Base-by-base conservation (phyloP, 225 moss, liverwort and hornwort genomes). In the Lunularia cruciata region DNA sequence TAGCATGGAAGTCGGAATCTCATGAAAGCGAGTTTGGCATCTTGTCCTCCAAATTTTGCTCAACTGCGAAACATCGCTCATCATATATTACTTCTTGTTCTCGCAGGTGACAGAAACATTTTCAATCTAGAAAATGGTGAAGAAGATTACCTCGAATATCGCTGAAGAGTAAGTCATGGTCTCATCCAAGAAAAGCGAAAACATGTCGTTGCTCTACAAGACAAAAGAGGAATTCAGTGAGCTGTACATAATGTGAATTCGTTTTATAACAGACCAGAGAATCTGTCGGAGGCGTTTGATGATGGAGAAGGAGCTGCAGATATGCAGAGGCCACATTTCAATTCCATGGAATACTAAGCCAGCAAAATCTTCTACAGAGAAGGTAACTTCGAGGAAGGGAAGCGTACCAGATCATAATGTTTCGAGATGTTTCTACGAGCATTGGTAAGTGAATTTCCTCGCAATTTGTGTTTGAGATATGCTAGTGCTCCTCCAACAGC, bases 161-260 rank as follows among this genome's bases (percentile, higher is more conserved):
- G 83, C 89, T 48, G 81, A 86, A 0, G 89, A 89, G 70, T 89
- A 89, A 5, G 83, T 81, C 89, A 89, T 89, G 46, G 75, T 85
- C 28, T 79, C 81, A 40, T 89, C 89, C 66, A 89, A 26, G 79
- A 89, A 87, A 37, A 72, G 40, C 26, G 70, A 25, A 45, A 79
- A 75, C 71, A 79, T 58, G 13, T 79, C 79, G 74, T 89, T 89
- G 83, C 89, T 87, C 89, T 92, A 81, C 65, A 70, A 3, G 57
- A 55, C 18, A 56, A 23, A 36, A 19, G 18, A 18, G 33, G n/a
- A n/a, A n/a, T n/a, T n/a, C n/a, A n/a, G n/a, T n/a, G n/a, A n/a
- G n/a, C n/a, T n/a, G n/a, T n/a, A n/a, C n/a, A n/a, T n/a, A n/a
- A n/a, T n/a, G n/a, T n/a, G n/a, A n/a, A n/a, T n/a, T n/a, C n/a